These are phyloP conservation scores for Colletotrichum sublineola DNA, from an alignment of 2,329 filamentous ascomycete genomes.

Conservation along the genomic window DNA sequence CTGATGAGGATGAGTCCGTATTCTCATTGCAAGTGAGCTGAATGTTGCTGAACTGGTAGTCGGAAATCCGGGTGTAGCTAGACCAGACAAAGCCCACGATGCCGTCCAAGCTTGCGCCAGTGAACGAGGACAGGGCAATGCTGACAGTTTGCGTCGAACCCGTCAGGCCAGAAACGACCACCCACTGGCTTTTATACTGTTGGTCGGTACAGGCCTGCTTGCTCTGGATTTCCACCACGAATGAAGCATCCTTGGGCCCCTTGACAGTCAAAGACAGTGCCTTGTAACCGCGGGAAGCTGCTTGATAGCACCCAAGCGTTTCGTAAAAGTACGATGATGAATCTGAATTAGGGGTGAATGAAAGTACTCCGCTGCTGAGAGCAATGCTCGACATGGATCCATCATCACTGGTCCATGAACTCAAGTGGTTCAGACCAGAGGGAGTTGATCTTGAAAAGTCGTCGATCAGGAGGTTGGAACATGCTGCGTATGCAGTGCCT, in stretches of 20 bases:
- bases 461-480: constrained; percentile 51
- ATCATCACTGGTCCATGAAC: constrained; percentile 61
- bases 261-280: constrained; percentile 51
- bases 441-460: constrained; percentile 50
- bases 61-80: constrained; percentile 23
- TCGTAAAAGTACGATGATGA: constrained; percentile 67
- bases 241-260: constrained; percentile 42
- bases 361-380: constrained; percentile 57
- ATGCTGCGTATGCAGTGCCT: constrained; percentile 44
- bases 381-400: constrained; percentile 58
- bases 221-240: constrained; percentile 49
- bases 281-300: constrained; percentile 61
- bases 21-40: constrained; percentile 25
- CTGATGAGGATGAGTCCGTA: neutral
- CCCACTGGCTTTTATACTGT: constrained; percentile 59
- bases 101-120: constrained; percentile 23
- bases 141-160: constrained; percentile 64
- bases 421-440: constrained; percentile 50
- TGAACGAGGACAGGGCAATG: constrained; percentile 57
- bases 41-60: constrained; percentile 30
- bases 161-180: constrained; percentile 60
- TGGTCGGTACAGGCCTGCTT: constrained; percentile 58
- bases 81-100: constrained; percentile 38
- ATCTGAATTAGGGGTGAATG: constrained; percentile 59
- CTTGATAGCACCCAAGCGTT: constrained; percentile 62